Base-by-base conservation (phyloP, 1,139 yeast genomes). In the Zygosaccharomyces pseudobailii region DNA sequence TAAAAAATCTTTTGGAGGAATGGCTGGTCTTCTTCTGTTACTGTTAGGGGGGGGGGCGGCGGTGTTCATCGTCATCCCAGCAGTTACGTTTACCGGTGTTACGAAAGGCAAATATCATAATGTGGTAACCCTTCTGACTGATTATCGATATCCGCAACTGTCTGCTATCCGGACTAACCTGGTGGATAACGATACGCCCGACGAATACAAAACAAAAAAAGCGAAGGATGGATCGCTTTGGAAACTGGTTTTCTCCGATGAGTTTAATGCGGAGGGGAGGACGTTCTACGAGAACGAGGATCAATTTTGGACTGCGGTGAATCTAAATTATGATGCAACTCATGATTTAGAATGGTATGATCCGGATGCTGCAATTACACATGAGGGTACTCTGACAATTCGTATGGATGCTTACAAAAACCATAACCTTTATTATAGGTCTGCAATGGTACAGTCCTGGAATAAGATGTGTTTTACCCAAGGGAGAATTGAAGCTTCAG, bases 371-470 rank as follows among this genome's bases (percentile, higher is more conserved):
- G 78, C 72, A 2, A 72, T 79, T 5, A 87, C 95, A 1, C 72
- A 66, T 5, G 76, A 82, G 52, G 96, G 95, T 43, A 71, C 87
- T 1, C 68, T 86, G 38, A 70, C 70, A 41, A 60, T 87, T 10
- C 72, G 80, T 45, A 70, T 87, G 78, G 95, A 87, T 60, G 89
- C 94, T 3, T 82, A 70, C 62, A 71, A 77, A 53, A 84, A 82
- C 61, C 92, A 87, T 65, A 74, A 81, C 55, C 69, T 87, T 52
- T 82, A 76, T 61, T 87, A 87, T 67, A 74, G 95, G 52, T 83
- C 92, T 0, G 95, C 88, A 17, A 87, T 87, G 95, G 59, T 87
- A 17, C 95, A 87, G 67, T 71, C 80, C 35, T 87, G 96, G 96
- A 87, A 87, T 65, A 78, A 83, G 63, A 51, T 87, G 59, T 87